phyloP scores from a whole-genome alignment of 2,329 filamentous ascomycete genomes.

The Diplodia scrobiculata region DNA sequence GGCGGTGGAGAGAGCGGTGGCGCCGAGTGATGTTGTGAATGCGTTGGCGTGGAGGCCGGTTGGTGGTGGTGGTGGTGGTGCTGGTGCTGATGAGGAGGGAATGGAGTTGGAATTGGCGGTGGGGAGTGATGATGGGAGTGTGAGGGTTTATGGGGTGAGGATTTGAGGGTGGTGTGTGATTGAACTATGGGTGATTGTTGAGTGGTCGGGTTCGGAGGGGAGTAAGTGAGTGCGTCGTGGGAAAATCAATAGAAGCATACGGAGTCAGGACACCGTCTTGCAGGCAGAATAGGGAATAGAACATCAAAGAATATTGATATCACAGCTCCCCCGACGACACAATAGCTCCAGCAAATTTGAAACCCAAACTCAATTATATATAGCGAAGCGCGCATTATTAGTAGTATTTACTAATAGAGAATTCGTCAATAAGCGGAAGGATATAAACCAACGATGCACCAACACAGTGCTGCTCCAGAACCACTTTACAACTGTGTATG shows the following conservation, averaged over 20 bases:
- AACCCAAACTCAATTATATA: neutral
- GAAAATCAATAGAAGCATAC: too few species aligned
- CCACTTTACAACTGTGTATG: neutral
- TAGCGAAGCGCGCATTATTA: conserved; percentile 19
- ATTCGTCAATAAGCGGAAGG: conserved; percentile 8
- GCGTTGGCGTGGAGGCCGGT: conserved; percentile 42
- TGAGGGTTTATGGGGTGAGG: conserved; percentile 39
- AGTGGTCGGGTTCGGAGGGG: too few species aligned
- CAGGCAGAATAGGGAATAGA: neutral
- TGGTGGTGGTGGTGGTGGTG: neutral
- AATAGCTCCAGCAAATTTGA: neutral
- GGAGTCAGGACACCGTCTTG: neutral
- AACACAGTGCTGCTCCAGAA: neutral
- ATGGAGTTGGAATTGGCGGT: conserved; percentile 41
- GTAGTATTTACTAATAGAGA: conserved; percentile 18
- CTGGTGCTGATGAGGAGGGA: neutral
- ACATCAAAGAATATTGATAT: neutral
- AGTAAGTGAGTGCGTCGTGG: too few species aligned
- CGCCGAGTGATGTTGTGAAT: conserved; percentile 39
- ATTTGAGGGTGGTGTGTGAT: too few species aligned
- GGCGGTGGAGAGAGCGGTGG: conserved; percentile 31
- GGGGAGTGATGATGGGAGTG: conserved; percentile 47
- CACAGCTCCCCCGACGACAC: neutral
- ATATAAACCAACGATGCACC: neutral
- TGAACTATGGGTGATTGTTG: too few species aligned